phyloP scores from a whole-genome alignment of 805 yeast genomes.

The Saccharomycopsis sp. region DNA sequence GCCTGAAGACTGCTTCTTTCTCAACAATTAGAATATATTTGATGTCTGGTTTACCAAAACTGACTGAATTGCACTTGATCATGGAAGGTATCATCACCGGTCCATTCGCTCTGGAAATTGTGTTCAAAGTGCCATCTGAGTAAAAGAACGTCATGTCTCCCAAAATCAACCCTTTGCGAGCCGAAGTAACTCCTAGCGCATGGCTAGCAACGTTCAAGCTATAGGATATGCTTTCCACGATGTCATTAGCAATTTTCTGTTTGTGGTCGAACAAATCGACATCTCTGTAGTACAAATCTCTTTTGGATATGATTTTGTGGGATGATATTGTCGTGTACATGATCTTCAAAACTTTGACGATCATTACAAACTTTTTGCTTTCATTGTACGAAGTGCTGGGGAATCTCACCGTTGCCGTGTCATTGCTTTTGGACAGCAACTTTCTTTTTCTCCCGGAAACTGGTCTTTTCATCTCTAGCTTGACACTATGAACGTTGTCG shows the following conservation, averaged over 20 bases:
- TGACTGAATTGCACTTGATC: conserved; percentile 20
- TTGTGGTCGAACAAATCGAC: conserved; percentile 38
- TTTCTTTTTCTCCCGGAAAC: no score
- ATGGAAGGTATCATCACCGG: conserved; percentile 36
- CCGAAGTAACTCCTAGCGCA: conserved; percentile 33
- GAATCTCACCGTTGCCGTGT: no score
- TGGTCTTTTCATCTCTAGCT: conserved; percentile 3
- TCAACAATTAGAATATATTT: conserved; percentile 37
- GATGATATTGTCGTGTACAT: conserved; percentile 19
- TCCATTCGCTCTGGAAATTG: conserved; percentile 13
- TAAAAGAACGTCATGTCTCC: conserved; percentile 27
- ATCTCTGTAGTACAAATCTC: conserved; percentile 59
- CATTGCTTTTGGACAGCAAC: not conserved
- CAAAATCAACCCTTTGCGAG: conserved; percentile 26
- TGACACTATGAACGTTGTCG: conserved; percentile 8
- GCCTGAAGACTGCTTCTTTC: conserved; percentile 35
- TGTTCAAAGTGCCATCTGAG: conserved; percentile 11
- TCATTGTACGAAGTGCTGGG: conserved; percentile 9
- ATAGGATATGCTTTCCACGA: conserved; percentile 32
- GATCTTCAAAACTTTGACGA: conserved; percentile 14
- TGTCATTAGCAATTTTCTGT: conserved; percentile 36
- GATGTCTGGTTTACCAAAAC: conserved; percentile 7
- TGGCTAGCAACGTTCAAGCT: conserved; percentile 34
- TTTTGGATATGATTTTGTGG: conserved; percentile 28
- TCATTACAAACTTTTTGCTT: conserved; percentile 10